These are phyloP conservation scores for Chloris gayana DNA, from an alignment of 176 grass and related monocot species.

Conservation along the genomic window DNA sequence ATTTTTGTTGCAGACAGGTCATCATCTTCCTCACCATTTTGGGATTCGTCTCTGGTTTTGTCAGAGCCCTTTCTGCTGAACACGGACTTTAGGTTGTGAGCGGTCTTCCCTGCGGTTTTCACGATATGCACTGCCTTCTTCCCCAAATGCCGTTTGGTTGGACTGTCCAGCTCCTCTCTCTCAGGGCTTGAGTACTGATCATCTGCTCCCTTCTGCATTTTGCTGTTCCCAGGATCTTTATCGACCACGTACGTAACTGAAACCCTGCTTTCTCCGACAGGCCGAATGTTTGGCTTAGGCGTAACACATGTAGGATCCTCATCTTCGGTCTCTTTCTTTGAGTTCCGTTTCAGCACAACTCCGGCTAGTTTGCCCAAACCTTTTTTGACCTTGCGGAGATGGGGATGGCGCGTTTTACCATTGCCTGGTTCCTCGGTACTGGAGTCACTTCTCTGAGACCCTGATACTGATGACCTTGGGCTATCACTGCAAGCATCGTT, in stretches of 20 bases:
- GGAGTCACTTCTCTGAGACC: conserved; percentile 66
- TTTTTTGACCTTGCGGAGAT: conserved; percentile 59
- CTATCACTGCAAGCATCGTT: conserved; percentile 51
- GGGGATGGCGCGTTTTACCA: conserved; percentile 35
- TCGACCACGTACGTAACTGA: conserved; percentile 56
- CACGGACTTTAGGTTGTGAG: conserved; percentile 56
- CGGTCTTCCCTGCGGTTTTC: conserved; percentile 58
- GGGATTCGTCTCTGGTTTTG: conserved; percentile 51
- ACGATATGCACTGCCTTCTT: conserved; percentile 64
- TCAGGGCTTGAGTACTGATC: conserved; percentile 30
- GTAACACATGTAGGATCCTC: conserved; percentile 38
- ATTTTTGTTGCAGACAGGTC: conserved; percentile 15
- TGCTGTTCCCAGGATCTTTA: conserved; percentile 32
- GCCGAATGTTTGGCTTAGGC: conserved; percentile 52
- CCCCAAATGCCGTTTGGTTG: conserved; percentile 49
- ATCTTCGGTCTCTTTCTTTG: conserved; percentile 39
- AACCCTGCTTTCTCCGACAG: conserved; percentile 67
- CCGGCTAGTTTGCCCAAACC: conserved; percentile 74
- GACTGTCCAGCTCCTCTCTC: conserved; percentile 34
- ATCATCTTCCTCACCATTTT: conserved; percentile 40
- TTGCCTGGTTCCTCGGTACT: conserved; percentile 59
- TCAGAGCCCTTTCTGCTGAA: conserved; percentile 64
- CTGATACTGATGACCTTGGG: conserved; percentile 53
- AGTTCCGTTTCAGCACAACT: conserved; percentile 51
- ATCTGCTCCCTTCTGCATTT: conserved; percentile 19